Percentiles rank a stretch among this genome's conserved stretches.
Evolutionary conservation across 345 rosid species (phyloP).

Genomic region (Pelargonium nanum): DNA sequence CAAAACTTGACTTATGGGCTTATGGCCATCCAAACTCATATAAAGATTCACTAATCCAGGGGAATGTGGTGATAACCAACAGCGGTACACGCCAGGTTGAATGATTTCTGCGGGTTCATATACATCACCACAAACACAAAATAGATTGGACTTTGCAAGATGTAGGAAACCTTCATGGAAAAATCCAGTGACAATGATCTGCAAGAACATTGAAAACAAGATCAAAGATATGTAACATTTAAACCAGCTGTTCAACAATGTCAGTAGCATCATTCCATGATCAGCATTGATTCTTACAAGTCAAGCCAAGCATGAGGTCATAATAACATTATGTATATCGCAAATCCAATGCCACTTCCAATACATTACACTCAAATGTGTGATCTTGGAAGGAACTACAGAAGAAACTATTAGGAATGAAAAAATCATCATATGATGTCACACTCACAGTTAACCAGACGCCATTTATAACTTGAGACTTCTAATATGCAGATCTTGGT

Average conservation of each 20-base stretch:
- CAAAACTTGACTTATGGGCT: slow-evolving; percentile 67
- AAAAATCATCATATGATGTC: neutral
- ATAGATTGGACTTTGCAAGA: slow-evolving; percentile 45
- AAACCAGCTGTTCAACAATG: neutral
- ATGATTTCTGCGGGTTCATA: slow-evolving; percentile 48
- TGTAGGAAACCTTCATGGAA: slow-evolving; percentile 45
- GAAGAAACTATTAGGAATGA: neutral
- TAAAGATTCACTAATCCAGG: slow-evolving; percentile 59
- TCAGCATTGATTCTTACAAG: neutral
- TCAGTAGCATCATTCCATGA: neutral
- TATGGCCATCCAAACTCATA: slow-evolving; percentile 68
- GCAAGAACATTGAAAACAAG: neutral
- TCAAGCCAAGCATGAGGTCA: neutral
- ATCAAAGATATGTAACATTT: neutral
- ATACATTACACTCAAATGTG: neutral
- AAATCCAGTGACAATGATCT: neutral
- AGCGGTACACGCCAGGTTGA: slow-evolving; percentile 78
- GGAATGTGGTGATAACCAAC: slow-evolving; percentile 53
- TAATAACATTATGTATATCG: neutral
- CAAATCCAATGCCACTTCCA: neutral
- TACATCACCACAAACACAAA: slow-evolving; percentile 65
- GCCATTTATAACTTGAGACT: neutral
- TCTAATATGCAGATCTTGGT: neutral
- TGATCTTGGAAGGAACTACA: neutral
- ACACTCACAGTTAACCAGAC: neutral